These are phyloP conservation scores for Dioszegia aurantiaca DNA, from an alignment of 768 basidiomycete genomes.

Conservation along the genomic window DNA sequence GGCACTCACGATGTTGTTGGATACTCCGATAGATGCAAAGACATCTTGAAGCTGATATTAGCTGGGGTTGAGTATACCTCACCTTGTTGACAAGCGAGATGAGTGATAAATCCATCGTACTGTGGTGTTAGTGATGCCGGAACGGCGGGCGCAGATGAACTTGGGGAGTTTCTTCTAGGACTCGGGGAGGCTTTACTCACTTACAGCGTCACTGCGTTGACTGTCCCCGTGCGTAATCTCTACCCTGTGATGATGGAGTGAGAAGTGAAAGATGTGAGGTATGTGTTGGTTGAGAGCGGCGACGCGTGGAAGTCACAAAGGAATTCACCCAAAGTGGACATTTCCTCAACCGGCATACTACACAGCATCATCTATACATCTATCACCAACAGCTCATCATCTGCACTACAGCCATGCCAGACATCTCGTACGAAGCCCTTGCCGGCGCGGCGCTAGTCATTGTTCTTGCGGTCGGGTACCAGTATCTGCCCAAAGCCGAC, in stretches of 20 bases:
- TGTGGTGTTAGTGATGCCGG: no score
- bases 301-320: neutral
- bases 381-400: neutral
- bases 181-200: no score
- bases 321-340: constrained; percentile 1
- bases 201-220: no score
- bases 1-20: constrained; percentile 23
- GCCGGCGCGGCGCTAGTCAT: constrained; percentile 37
- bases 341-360: constrained; percentile 1
- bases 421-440: constrained; percentile 46
- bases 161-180: no score
- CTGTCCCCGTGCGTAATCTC: no score
- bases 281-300: neutral
- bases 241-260: no score
- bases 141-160: no score
- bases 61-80: constrained; percentile 8
- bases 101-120: constrained; percentile 54
- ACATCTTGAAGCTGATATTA: constrained; percentile 24
- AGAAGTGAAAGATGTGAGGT: neutral
- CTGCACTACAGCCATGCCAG: constrained; percentile 29
- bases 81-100: constrained; percentile 55
- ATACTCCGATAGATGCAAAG: constrained; percentile 22
- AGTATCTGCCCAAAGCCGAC: constrained; percentile 26
- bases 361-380: constrained; percentile 9
- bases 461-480: constrained; percentile 38